Evolutionary conservation across 495 filamentous ascomycete species (phyloP).

Genomic region (Physcia stellaris): DNA sequence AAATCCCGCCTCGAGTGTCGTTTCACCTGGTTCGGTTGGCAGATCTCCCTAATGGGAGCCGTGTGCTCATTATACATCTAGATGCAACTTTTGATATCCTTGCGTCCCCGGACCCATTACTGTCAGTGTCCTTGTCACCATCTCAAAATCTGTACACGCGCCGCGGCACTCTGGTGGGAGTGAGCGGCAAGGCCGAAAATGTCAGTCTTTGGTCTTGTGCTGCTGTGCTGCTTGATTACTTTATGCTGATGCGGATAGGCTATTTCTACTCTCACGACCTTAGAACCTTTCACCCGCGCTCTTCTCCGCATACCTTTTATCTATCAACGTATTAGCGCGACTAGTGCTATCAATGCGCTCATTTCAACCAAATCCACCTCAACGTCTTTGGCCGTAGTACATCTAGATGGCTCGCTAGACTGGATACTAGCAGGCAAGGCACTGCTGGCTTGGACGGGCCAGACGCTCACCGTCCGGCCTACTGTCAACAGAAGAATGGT

Average conservation of each 20-base stretch:
- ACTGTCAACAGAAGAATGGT: conserved; percentile 61
- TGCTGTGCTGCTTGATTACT: too few relatives aligned
- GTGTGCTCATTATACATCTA: conserved; percentile 23
- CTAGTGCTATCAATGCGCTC: conserved; percentile 70
- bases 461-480: conserved; percentile 62
- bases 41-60: too few relatives aligned
- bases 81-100: conserved; percentile 92
- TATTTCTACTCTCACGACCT: conserved; percentile 75
- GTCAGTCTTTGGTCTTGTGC: conserved; percentile 41
- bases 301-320: conserved; percentile 78
- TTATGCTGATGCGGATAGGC: conserved; percentile 27
- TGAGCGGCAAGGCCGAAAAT: conserved; percentile 85
- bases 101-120: conserved; percentile 76
- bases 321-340: conserved; percentile 79
- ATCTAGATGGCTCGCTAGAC: conserved; percentile 87
- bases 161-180: conserved; percentile 75
- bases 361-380: conserved; percentile 73
- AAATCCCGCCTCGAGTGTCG: too few relatives aligned
- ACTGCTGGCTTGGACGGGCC: conserved; percentile 90
- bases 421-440: conserved; percentile 85
- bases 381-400: conserved; percentile 72
- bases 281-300: conserved; percentile 68
- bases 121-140: conserved; percentile 82
- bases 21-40: too few relatives aligned
- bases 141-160: conserved; percentile 88